phyloP scores from a whole-genome alignment of 345 rosid species.

The Moricandia arvensis region DNA sequence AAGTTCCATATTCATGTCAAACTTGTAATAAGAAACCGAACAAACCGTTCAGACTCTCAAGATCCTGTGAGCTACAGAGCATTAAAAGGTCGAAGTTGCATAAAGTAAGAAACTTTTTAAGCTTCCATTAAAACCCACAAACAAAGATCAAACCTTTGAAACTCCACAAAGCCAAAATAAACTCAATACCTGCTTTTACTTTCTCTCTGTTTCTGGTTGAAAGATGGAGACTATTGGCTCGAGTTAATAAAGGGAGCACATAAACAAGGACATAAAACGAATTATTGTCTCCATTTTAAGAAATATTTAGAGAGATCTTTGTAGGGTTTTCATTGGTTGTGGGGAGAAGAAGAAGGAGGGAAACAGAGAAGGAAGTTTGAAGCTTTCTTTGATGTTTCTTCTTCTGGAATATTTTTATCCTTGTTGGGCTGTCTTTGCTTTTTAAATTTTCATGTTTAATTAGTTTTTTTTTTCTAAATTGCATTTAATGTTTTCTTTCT shows the following conservation, averaged over 20 bases:
- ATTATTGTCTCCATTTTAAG: slow-evolving; percentile 10
- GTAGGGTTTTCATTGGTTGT: slow-evolving; percentile 38
- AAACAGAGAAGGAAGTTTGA: slow-evolving; percentile 31
- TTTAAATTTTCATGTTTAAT: neutral
- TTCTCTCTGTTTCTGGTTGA: slow-evolving; percentile 5
- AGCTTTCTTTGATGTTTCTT: slow-evolving; percentile 40
- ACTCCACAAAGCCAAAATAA: neutral
- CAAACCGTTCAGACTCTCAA: slow-evolving; percentile 23
- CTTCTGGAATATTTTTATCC: slow-evolving; percentile 28
- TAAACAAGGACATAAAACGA: slow-evolving; percentile 6
- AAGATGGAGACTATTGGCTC: slow-evolving; percentile 17
- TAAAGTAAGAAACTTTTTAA: slow-evolving; percentile 28
- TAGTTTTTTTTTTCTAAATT: neutral
- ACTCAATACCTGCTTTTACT: slow-evolving; percentile 8
- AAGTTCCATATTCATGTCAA: neutral
- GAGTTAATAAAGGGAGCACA: slow-evolving; percentile 5
- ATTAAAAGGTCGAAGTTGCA: slow-evolving; percentile 14
- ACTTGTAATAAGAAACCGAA: neutral
- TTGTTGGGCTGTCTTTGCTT: slow-evolving; percentile 29
- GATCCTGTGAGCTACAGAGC: slow-evolving; percentile 9
- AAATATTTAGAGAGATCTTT: slow-evolving; percentile 29
- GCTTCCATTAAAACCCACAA: slow-evolving; percentile 18
- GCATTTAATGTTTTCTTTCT: neutral
- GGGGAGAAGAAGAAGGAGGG: slow-evolving; percentile 19
- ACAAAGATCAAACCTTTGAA: slow-evolving; percentile 23